Conservation (phyloP, 352 stramenopile species). For the Phytopythium delawarense region DNA sequence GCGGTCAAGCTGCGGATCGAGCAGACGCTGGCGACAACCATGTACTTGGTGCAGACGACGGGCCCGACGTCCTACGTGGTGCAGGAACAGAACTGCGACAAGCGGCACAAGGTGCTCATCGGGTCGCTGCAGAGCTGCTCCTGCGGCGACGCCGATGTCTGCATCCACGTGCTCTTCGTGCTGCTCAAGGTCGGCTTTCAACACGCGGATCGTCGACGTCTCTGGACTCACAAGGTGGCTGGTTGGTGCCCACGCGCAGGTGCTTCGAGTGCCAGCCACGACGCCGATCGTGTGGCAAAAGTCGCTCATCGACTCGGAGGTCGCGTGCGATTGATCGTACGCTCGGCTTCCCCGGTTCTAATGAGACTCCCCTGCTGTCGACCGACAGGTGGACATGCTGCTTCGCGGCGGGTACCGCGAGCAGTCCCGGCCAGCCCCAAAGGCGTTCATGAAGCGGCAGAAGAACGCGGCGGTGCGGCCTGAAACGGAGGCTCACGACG, state of each 20-base stretch:
- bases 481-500: conserved; percentile 17
- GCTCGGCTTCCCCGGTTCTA: too few species aligned
- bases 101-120: conserved; percentile 79
- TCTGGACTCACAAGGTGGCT: background rate
- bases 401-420: conserved; percentile 60
- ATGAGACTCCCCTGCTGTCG: background rate
- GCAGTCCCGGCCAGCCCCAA: conserved; percentile 18
- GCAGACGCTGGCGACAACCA: conserved; percentile 53
- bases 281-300: conserved; percentile 81
- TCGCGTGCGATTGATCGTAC: conserved; percentile 5
- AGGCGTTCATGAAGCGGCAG: conserved; percentile 43
- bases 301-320: conserved; percentile 81
- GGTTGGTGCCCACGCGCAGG: conserved; percentile 12
- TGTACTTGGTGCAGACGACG: conserved; percentile 80
- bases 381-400: conserved; percentile 49
- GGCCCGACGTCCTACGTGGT: conserved; percentile 79
- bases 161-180: conserved; percentile 82
- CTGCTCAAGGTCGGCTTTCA: conserved; percentile 63
- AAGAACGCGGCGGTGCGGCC: conserved; percentile 15
- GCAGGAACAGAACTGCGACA: conserved; percentile 67
- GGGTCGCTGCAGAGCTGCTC: conserved; percentile 67
- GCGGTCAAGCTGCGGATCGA: conserved; percentile 53
- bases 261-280: conserved; percentile 62
- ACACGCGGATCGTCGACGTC: background rate
- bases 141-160: conserved; percentile 72